Evolutionary conservation across 345 rosid genomes (phyloP), one percentile per base, ranked within the genome.

Genomic region (Melaleuca quinquenervia): DNA sequence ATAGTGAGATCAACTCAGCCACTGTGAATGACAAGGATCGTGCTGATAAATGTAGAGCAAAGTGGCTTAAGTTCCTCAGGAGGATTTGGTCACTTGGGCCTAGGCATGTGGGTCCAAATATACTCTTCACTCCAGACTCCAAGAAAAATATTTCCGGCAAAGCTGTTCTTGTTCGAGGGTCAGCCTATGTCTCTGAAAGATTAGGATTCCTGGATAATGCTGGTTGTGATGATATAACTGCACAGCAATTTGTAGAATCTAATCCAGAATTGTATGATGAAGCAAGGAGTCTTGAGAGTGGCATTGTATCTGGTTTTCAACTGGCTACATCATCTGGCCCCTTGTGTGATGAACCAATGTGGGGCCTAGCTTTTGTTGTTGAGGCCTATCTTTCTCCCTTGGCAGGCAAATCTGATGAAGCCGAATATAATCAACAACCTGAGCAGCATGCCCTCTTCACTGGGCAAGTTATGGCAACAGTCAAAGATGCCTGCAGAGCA

Each of bases 11-110:
- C 75, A 89, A 83, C 11, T 88, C 91, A 26, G 88, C 64, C 60
- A 85, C 84, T 87, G 94, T 91, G 86, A 92, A 88, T 53, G 96
- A 95, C 84, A 92, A 91, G 92, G 96, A 93, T 85, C 88, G 86
- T 12, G 84, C 87, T 55, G 94, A 94, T 86, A 95, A 94, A 85
- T 92, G 93, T 88, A 93, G 89, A 91, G 88, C 88, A 14, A 91
- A 94, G 89, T 95, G 98, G 98, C 89, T 90, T 41, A 92, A 95
- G 78, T 51, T 95, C 89, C 92, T 95, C 62, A 90, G 75, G 90
- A 93, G 94, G 88, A 95, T 95, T 24, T 95, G 99, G 98, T 96
- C 98, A 50, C 93, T 97, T 84, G 99, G 98, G 87, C 98, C 99
- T 52, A 91, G 96, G 87, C 98, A 96, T 76, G 92, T 92, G 84